Conservation (phyloP, 305 asterid genomes). For the Withania somnifera region DNA sequence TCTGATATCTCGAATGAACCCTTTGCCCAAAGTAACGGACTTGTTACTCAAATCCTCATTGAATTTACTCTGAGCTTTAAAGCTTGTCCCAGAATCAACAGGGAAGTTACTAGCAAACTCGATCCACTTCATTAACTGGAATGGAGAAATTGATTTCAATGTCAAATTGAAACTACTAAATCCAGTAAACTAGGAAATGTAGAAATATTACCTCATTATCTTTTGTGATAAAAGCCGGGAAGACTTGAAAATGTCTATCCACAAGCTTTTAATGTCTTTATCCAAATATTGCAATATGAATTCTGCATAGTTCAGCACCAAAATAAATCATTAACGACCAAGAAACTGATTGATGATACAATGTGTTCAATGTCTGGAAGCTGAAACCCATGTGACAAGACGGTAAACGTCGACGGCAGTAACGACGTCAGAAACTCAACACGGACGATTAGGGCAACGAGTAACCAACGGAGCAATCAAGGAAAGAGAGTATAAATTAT, state of each 20-base stretch:
- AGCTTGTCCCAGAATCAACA: slow-evolving; percentile 18
- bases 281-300: slow-evolving; percentile 18
- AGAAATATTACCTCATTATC: slow-evolving; percentile 37
- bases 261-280: slow-evolving; percentile 40
- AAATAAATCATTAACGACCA: neutral
- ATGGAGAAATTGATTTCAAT: slow-evolving; percentile 5
- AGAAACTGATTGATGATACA: neutral
- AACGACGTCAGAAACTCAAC: too few relatives aligned
- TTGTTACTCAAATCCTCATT: slow-evolving; percentile 57
- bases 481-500: too few relatives aligned
- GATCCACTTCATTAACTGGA: slow-evolving; percentile 62
- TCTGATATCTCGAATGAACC: slow-evolving; percentile 41
- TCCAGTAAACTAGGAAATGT: neutral
- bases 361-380: too few relatives aligned
- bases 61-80: slow-evolving; percentile 38
- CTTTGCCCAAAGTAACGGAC: slow-evolving; percentile 55
- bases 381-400: too few relatives aligned
- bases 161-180: neutral
- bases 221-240: slow-evolving; percentile 21
- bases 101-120: slow-evolving; percentile 39
- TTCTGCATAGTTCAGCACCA: slow-evolving; percentile 27
- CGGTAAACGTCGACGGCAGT: too few relatives aligned
- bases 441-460: too few relatives aligned
- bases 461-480: too few relatives aligned
- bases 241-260: slow-evolving; percentile 35